phyloP scores from a whole-genome alignment of 2,329 filamentous ascomycete species.

The Ceratocystis variospora region DNA sequence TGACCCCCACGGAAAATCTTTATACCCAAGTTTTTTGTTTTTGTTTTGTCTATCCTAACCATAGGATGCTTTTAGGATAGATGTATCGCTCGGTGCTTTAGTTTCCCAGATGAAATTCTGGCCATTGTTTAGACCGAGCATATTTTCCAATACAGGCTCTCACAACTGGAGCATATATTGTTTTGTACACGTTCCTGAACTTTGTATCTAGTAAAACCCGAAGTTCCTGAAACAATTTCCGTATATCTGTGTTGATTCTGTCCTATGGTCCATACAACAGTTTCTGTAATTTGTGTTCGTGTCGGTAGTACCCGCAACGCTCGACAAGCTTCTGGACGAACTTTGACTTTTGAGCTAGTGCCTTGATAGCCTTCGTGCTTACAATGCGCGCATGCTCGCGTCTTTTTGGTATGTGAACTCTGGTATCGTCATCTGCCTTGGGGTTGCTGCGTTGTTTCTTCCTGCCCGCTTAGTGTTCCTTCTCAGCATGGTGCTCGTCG shows the following conservation, averaged over 20 bases:
- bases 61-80: neutral
- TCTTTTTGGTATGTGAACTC: no score
- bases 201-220: neutral
- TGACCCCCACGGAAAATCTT: neutral
- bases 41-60: neutral
- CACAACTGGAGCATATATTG: neutral
- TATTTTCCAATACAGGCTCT: neutral
- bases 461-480: conserved; percentile 37
- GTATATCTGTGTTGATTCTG: conserved; percentile 10
- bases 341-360: neutral
- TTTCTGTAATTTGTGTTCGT: conserved; percentile 7
- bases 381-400: neutral
- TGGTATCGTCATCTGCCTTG: neutral
- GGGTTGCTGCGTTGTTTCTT: neutral
- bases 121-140: neutral
- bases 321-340: neutral
- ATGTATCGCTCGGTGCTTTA: neutral
- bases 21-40: conserved; percentile 7
- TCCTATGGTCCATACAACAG: conserved; percentile 11
- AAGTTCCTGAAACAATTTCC: conserved; percentile 6
- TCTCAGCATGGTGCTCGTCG: conserved; percentile 37
- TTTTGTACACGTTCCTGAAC: neutral
- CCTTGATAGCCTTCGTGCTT: neutral
- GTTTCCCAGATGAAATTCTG: neutral
- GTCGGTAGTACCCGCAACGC: neutral